These are phyloP conservation scores for Colletotrichum cereale DNA, from an alignment of 2,329 filamentous ascomycete species.

Conservation along the genomic window DNA sequence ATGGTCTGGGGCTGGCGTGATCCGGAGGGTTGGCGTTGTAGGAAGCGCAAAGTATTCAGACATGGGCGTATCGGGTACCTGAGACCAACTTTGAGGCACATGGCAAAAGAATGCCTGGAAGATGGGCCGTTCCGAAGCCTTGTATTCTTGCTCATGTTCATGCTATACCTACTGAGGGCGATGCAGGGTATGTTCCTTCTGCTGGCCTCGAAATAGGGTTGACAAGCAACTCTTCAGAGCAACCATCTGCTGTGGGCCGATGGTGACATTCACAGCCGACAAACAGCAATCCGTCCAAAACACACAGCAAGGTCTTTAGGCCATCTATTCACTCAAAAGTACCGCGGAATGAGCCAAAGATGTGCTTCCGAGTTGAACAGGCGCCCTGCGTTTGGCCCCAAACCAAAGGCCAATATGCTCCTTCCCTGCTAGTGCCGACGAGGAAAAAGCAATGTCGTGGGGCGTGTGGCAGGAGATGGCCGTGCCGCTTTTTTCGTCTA, in stretches of 20 bases:
- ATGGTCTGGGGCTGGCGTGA: slow-evolving; percentile 33
- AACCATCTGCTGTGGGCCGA: not conserved
- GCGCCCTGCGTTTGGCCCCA: slow-evolving; percentile 30
- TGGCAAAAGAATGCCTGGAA: slow-evolving; percentile 14
- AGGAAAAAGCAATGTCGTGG: slow-evolving; percentile 38
- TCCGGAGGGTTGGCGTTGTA: slow-evolving; percentile 17
- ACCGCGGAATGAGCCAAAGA: slow-evolving; percentile 4
- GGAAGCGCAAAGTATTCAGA: slow-evolving; percentile 5
- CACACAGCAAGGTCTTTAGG: not conserved
- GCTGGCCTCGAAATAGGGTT: not conserved
- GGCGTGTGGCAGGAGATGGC: slow-evolving; percentile 18
- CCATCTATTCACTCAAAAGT: not conserved
- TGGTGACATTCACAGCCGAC: not conserved
- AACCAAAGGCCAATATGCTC: slow-evolving; percentile 23
- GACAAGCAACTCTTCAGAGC: not conserved
- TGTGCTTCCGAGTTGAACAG: not conserved
- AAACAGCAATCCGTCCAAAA: slow-evolving; percentile 2
- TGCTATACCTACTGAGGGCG: no score
- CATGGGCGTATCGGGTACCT: slow-evolving; percentile 36
- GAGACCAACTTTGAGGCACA: slow-evolving; percentile 34
- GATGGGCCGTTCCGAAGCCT: not conserved
- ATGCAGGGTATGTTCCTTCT: not conserved
- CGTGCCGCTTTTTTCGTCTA: slow-evolving; percentile 25
- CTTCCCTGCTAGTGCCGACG: slow-evolving; percentile 31
- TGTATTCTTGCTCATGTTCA: not conserved